Percentiles rank a stretch among this genome's conserved stretches.
Conservation (phyloP, 352 stramenopile species). For the Phytophthora quininea region DNA sequence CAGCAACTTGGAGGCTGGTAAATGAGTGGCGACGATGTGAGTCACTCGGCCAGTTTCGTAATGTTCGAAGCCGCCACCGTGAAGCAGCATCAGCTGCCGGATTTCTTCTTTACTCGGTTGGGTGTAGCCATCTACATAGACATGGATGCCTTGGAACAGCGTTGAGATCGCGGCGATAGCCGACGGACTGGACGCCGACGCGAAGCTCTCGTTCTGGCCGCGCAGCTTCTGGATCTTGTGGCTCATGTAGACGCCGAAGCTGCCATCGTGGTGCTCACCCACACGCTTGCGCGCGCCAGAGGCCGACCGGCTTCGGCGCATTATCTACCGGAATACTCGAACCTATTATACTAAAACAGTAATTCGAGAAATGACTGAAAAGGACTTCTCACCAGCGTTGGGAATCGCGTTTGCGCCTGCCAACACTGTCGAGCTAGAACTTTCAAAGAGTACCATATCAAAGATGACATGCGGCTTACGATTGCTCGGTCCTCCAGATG, state of each 20-base stretch:
- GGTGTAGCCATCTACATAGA: slow-evolving; percentile 91
- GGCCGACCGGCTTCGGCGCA: no score
- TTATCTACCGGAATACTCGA: no score
- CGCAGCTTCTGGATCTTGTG: slow-evolving; percentile 93
- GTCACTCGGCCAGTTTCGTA: slow-evolving; percentile 88
- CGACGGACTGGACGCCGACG: not conserved
- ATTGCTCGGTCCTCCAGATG: no score
- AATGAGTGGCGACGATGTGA: slow-evolving; percentile 87
- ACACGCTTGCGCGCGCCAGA: slow-evolving; percentile 46
- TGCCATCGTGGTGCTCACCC: slow-evolving; percentile 88
- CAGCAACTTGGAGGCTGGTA: slow-evolving; percentile 85
- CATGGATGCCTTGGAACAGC: slow-evolving; percentile 80
- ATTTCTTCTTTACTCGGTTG: slow-evolving; percentile 87
- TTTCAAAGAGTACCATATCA: no score
- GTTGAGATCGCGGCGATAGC: not conserved
- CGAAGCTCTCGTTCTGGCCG: slow-evolving; percentile 64
- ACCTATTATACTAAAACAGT: no score
- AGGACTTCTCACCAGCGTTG: no score
- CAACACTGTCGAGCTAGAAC: no score
- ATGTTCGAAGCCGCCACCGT: slow-evolving; percentile 89
- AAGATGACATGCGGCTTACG: no score
- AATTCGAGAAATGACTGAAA: no score
- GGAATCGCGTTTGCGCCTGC: no score
- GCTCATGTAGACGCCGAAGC: slow-evolving; percentile 90
- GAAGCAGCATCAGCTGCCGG: slow-evolving; percentile 70